Evolutionary conservation across 2,329 filamentous ascomycete genomes (phyloP), one percentile per base, ranked within the genome.

Genomic region (Fusarium sp.): DNA sequence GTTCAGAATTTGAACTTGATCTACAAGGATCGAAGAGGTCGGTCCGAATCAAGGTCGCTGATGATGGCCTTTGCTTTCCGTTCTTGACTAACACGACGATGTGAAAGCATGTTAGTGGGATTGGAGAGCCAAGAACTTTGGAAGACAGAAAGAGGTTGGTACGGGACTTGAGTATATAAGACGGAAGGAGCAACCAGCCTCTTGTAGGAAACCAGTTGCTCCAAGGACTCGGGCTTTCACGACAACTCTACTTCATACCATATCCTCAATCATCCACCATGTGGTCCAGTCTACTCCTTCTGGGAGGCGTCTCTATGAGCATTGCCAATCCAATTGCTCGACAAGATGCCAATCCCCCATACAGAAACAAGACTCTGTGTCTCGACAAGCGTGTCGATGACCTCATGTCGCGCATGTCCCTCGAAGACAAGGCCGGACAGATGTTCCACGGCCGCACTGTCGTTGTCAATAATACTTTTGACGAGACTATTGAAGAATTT

Each of bases 341-440:
- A 33, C 54, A 68, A 28, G 65, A 68, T 40, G 45, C 65, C 22
- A 65, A 68, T 5, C 65, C 64, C 11, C 59, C 41, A 2, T 68
- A 68, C 17, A 24, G 65, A 22, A 68, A 68, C 54, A 55, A 59
- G 46, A 60, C 65, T 40, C 53, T 68, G 8, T 77, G 79, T 41
- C 76, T 83, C 41, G 80, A 83, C 41, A 80, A 81, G n/a, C 78
- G 82, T 44, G 79, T 84, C 9, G 79, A 83, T 24, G 82, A 84
- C 56, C 77, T 84, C 6, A 65, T 82, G 15, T 70, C 74, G 6
- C 79, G 82, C 11, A 84, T 84, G 83, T 83, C 79, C 0, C 47
- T 84, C 0, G 79, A 82, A 39, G 83, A 84, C 64, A 84, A 84
- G 56, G 83, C 80, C 4, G 82, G 82, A 1, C 82, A 83, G 64